phyloP scores from a whole-genome alignment of 2,329 filamentous ascomycete species.

The Fusarium oxysporum region DNA sequence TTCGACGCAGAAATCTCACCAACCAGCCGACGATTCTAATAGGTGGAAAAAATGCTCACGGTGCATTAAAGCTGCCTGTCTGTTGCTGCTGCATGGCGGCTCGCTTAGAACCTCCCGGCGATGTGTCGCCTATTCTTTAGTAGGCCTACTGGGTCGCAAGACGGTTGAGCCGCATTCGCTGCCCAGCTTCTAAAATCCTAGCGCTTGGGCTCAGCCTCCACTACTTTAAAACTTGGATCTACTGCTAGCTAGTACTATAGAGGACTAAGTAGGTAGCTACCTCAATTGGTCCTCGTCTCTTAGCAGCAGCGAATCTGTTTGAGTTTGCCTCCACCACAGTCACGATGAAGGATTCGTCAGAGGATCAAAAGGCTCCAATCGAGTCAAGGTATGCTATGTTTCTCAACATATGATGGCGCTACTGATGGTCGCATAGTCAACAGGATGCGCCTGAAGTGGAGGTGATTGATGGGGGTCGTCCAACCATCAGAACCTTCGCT shows the following conservation, averaged over 20 bases:
- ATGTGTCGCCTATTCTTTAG: neutral
- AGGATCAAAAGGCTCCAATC: neutral
- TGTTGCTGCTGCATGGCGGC: fast-evolving
- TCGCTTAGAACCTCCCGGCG: neutral
- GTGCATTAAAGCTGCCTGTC: fast-evolving
- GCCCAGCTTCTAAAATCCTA: too few relatives aligned
- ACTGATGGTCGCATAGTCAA: neutral
- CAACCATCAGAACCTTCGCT: neutral
- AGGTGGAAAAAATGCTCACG: neutral
- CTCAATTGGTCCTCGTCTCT: fast-evolving
- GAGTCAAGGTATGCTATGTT: neutral
- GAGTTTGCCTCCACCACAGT: neutral
- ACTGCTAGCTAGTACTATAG: neutral
- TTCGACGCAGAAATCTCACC: neutral
- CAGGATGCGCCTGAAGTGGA: neutral
- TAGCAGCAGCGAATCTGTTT: neutral
- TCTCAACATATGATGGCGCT: fast-evolving
- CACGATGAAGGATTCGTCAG: neutral
- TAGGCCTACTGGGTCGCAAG: neutral
- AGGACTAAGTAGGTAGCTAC: neutral
- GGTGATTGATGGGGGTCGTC: neutral
- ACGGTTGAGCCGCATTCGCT: neutral
- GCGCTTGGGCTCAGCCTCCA: neutral
- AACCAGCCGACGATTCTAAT: fast-evolving
- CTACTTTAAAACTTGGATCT: neutral